These are phyloP conservation scores for Glomus cerebriforme DNA, from an alignment of 192 early-diverging fungal genomes.

Conservation along the genomic window DNA sequence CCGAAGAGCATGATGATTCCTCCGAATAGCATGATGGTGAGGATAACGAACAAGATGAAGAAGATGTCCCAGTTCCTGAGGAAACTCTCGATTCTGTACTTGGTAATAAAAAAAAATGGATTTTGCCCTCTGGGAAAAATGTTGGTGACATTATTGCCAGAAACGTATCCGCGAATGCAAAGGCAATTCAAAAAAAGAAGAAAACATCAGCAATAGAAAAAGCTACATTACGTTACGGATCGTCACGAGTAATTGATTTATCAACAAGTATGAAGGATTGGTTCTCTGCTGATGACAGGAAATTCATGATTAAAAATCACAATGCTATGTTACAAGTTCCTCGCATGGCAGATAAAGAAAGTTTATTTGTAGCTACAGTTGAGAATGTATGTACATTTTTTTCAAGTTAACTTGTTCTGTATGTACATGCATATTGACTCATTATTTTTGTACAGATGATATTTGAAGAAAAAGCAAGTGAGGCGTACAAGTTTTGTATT, in stretches of 20 bases:
- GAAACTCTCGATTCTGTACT: constrained; percentile 20
- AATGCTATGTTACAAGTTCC: constrained; percentile 28
- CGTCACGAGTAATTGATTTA: constrained; percentile 33
- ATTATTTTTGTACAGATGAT: constrained; percentile 29
- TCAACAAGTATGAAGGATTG: constrained; percentile 25
- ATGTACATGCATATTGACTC: constrained; percentile 13
- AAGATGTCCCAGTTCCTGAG: constrained; percentile 23
- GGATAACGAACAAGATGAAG: constrained; percentile 21
- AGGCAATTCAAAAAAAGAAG: constrained; percentile 26
- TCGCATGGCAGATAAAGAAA: constrained; percentile 17
- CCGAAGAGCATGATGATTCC: constrained; percentile 18
- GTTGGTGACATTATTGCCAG: constrained; percentile 22
- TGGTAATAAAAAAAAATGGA: constrained; percentile 20
- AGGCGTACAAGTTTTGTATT: constrained; percentile 26
- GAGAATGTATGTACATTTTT: constrained; percentile 30
- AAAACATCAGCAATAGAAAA: constrained; percentile 24
- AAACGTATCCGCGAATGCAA: constrained; percentile 25
- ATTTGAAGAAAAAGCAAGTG: constrained; percentile 9
- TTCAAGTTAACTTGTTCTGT: constrained; percentile 14
- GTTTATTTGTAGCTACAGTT: too few species aligned
- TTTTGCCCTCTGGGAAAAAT: constrained; percentile 28
- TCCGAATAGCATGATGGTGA: neutral
- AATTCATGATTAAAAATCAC: constrained; percentile 32
- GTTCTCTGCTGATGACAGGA: constrained; percentile 30
- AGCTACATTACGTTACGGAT: constrained; percentile 32